Conservation (phyloP, 305 asterid species). For the Rubia peregrina region DNA sequence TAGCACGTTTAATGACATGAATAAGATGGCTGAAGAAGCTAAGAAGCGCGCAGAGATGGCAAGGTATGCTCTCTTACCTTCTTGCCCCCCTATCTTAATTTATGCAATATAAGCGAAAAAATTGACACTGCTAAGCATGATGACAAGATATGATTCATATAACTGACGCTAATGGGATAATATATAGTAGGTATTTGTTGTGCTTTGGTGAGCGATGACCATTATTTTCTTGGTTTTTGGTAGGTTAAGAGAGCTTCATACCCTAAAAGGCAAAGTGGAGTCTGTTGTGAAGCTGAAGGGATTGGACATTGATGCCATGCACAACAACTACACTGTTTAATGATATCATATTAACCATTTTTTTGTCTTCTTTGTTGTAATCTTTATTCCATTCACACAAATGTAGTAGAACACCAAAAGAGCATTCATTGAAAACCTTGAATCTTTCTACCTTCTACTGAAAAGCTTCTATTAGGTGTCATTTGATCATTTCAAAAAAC, state of each 20-base stretch:
- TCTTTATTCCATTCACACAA: not conserved
- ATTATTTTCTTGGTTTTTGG: constrained; percentile 7
- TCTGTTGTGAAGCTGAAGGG: constrained; percentile 59
- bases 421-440: not conserved
- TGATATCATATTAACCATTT: not conserved
- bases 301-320: constrained; percentile 45
- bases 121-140: not conserved
- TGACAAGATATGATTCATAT: not conserved
- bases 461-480: not conserved
- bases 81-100: not conserved
- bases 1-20: constrained; percentile 33
- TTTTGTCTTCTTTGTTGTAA: not conserved
- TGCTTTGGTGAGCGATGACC: constrained; percentile 7
- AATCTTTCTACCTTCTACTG: not conserved
- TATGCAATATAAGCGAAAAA: too few species aligned
- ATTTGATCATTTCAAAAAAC: too few species aligned
- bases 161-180: too few species aligned
- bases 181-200: too few species aligned
- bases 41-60: constrained; percentile 57
- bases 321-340: constrained; percentile 58
- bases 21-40: constrained; percentile 57
- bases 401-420: not conserved
- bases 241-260: constrained; percentile 63
- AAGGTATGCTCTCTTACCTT: constrained; percentile 29
- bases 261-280: constrained; percentile 60